A percentile compares a stretch with the other conserved stretches of the same genome.
phyloP scores from a whole-genome alignment of 2,329 filamentous ascomycete genomes.

The Ophiostoma australiae region DNA sequence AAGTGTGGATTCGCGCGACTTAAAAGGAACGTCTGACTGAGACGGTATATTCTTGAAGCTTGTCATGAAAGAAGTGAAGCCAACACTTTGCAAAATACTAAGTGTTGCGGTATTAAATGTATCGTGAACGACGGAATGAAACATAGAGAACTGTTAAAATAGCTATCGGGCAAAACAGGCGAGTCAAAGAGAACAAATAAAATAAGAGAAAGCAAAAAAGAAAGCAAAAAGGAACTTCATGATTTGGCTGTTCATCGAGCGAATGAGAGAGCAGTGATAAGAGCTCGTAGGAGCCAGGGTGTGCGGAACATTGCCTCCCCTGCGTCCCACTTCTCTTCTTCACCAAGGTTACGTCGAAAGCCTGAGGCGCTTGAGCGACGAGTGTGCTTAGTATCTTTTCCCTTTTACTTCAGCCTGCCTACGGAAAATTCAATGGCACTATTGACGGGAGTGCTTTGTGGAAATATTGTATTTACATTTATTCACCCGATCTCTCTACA shows the following conservation, averaged over 20 bases:
- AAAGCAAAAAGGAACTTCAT: background rate
- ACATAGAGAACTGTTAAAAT: background rate
- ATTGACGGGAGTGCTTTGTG: background rate
- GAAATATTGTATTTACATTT: background rate
- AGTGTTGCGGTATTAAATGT: background rate
- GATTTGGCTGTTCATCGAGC: background rate
- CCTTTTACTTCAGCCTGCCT: background rate
- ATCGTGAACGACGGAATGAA: background rate
- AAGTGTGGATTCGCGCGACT: background rate
- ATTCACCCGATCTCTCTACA: background rate
- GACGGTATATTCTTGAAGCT: background rate
- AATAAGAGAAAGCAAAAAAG: background rate
- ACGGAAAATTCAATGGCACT: background rate
- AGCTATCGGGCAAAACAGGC: background rate
- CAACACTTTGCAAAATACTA: background rate
- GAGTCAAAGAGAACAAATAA: background rate
- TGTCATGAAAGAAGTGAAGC: background rate
- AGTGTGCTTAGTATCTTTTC: background rate
- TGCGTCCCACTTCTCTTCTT: background rate
- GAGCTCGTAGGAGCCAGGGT: background rate
- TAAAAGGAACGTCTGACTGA: background rate
- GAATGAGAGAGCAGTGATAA: slow-evolving; percentile 8
- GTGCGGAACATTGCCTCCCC: background rate
- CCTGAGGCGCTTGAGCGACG: no score
- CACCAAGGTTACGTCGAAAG: no score